Evolutionary conservation across 2,329 filamentous ascomycete genomes (phyloP).

Genomic region (Rhynchosporium agropyri): DNA sequence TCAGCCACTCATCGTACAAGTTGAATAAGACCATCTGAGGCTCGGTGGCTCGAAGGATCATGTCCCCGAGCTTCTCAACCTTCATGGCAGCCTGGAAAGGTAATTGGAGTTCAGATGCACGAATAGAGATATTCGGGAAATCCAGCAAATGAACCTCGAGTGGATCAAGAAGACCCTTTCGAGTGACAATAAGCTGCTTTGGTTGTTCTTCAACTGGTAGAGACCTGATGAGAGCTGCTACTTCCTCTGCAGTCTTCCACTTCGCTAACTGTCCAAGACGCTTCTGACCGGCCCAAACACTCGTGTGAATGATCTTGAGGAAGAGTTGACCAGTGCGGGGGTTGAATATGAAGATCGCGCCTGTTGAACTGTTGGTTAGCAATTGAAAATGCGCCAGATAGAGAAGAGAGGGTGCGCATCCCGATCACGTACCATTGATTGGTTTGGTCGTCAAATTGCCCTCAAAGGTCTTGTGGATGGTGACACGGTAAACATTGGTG

Average conservation of each 20-base stretch:
- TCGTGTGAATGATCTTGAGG: conserved; percentile 99
- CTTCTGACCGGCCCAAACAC: conserved; percentile 98
- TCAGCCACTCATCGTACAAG: conserved; percentile 97
- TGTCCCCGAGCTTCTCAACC: conserved; percentile 97
- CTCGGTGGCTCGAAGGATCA: conserved; percentile 96
- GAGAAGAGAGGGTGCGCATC: too few relatives aligned
- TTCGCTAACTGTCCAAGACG: conserved; percentile 97
- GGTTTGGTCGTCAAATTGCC: conserved; percentile 98
- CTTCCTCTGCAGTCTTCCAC: conserved; percentile 99
- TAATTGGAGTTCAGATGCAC: conserved; percentile 92
- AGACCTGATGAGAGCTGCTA: conserved; percentile 93
- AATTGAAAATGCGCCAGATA: too few relatives aligned
- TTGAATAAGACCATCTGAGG: conserved; percentile 99
- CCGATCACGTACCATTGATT: conserved; percentile 71
- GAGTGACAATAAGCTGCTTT: conserved; percentile 96
- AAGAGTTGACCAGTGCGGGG: conserved; percentile 97
- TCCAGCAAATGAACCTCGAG: conserved; percentile 96
- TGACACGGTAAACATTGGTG: conserved; percentile 98
- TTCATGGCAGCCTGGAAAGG: conserved; percentile 99
- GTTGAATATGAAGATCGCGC: conserved; percentile 98
- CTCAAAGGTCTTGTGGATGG: conserved; percentile 99
- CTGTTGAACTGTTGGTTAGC: too few relatives aligned
- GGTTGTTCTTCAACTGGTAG: conserved; percentile 97
- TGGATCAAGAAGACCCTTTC: conserved; percentile 95
- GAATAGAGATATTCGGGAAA: conserved; percentile 98